A percentile compares a stretch with the other conserved stretches of the same genome.
These are phyloP conservation scores for Xylaria digitata DNA, from an alignment of 2,329 filamentous ascomycete genomes.

Conservation along the genomic window DNA sequence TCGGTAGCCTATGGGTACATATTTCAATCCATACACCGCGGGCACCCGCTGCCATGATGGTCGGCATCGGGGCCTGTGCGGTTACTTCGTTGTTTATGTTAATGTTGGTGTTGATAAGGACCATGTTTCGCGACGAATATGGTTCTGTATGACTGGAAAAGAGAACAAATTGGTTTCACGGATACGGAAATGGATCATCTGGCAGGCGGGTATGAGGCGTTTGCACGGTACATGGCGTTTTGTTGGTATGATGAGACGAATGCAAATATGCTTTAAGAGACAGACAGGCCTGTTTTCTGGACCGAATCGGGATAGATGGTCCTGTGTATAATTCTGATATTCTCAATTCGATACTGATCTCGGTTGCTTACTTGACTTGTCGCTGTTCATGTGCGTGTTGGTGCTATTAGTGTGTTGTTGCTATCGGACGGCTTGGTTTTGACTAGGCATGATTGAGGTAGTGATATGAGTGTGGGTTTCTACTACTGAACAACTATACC, in stretches of 20 bases:
- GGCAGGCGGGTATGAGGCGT: conserved; percentile 20
- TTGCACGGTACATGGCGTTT: neutral
- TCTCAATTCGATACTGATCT: conserved; percentile 1
- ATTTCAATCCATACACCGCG: neutral
- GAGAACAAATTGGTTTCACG: conserved; percentile 18
- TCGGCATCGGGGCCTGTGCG: no score
- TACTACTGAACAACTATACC: neutral
- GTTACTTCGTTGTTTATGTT: conserved; percentile 17
- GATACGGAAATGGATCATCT: neutral
- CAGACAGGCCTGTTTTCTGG: neutral
- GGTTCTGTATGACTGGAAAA: conserved; percentile 35
- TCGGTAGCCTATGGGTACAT: neutral
- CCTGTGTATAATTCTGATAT: conserved; percentile 11
- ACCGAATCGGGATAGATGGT: neutral
- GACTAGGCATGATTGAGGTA: no score
- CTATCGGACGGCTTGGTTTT: neutral
- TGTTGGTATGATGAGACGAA: neutral
- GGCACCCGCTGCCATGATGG: neutral
- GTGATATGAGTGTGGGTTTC: neutral
- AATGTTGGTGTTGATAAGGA: conserved; percentile 14
- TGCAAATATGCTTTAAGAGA: neutral
- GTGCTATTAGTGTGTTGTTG: neutral
- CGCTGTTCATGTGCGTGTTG: neutral
- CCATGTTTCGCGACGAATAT: neutral
- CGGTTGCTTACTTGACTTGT: neutral